Conservation (phyloP, 192 early-diverging fungal species). For the Coemansia biformis region DNA sequence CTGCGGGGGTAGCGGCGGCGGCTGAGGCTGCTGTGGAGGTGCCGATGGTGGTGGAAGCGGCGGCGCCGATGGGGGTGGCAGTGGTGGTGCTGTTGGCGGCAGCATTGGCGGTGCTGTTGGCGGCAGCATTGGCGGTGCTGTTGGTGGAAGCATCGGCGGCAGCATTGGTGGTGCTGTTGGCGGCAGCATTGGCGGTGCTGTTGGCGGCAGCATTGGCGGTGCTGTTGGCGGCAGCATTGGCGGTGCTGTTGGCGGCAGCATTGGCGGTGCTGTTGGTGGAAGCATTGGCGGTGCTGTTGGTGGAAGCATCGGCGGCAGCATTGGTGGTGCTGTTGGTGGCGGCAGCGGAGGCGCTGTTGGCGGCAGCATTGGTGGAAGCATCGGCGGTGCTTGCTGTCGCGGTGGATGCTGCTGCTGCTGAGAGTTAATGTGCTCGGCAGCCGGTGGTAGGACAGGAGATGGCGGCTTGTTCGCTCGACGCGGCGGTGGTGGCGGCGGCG, state of each 20-base stretch:
- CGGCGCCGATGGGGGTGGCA: slow-evolving; percentile 1
- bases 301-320: slow-evolving; percentile 10
- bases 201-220: neutral
- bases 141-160: slow-evolving; percentile 10
- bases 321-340: slow-evolving; percentile 4
- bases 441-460: slow-evolving; percentile 7
- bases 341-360: slow-evolving; percentile 17
- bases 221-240: slow-evolving; percentile 4
- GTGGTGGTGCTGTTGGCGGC: too few species aligned
- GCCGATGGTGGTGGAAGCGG: neutral
- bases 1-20: too few species aligned
- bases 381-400: neutral
- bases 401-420: slow-evolving; percentile 11
- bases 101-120: slow-evolving; percentile 1
- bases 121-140: slow-evolving; percentile 4
- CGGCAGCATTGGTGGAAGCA: slow-evolving; percentile 11
- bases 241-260: too few species aligned
- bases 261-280: slow-evolving; percentile 1
- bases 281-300: slow-evolving; percentile 1
- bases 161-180: slow-evolving; percentile 7
- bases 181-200: too few species aligned
- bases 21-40: too few species aligned
- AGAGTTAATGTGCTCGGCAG: neutral
- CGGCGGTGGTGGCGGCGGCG: slow-evolving; percentile 18
- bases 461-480: slow-evolving; percentile 5